Conservation (phyloP, 208 protist genomes). For the Kentomonas sorsogonicus region DNA sequence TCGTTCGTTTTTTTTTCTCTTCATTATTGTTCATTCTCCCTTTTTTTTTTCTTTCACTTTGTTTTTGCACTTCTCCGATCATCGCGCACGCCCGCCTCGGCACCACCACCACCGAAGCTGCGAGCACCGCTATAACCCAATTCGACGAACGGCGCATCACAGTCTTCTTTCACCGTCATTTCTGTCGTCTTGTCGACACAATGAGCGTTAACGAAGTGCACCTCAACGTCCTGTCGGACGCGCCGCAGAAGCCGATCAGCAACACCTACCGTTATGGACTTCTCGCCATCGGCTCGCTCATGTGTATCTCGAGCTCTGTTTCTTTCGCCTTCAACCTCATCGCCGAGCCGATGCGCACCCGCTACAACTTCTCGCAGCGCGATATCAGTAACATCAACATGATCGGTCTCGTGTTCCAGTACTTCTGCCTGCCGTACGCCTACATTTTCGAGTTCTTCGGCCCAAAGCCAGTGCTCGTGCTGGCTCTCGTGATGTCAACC, state of each 20-base stretch:
- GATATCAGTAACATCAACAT: constrained; percentile 17
- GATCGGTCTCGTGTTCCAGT: neutral
- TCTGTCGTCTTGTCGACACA: no score
- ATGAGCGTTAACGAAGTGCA: constrained; percentile 16
- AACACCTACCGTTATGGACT: constrained; percentile 11
- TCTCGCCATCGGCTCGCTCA: constrained; percentile 20
- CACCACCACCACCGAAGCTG: no score
- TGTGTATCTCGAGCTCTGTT: constrained; percentile 22
- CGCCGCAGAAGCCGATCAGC: constrained; percentile 15
- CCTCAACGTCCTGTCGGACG: constrained; percentile 7
- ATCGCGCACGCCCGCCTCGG: no score
- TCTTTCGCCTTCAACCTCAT: constrained; percentile 34
- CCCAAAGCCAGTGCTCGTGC: neutral
- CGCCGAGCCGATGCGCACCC: constrained; percentile 19
- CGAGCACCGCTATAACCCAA: no score
- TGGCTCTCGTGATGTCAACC: neutral
- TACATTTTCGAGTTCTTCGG: constrained; percentile 7
- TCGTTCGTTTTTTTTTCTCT: no score
- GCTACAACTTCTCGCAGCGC: constrained; percentile 26
- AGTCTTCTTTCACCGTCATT: no score
- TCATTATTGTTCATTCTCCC: no score
- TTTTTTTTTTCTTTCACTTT: no score
- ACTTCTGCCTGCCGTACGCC: neutral
- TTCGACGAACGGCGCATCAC: no score
- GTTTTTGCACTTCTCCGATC: no score